Evolutionary conservation across 768 basidiomycete genomes (phyloP).

Genomic region (Hemileccinum impolitum): DNA sequence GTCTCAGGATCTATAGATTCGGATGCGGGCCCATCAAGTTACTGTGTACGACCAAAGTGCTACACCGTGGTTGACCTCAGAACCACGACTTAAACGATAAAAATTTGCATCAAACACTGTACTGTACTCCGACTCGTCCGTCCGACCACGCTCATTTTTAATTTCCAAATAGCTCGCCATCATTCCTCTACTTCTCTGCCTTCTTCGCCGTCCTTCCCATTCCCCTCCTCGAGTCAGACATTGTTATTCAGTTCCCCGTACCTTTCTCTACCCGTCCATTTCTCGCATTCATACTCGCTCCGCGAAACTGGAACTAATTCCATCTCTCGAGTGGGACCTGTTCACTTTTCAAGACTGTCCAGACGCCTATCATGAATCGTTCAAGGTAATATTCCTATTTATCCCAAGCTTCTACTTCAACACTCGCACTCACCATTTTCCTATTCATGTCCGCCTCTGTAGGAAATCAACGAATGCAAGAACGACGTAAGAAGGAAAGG

Average conservation of each 20-base stretch:
- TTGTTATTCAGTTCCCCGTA: slow-evolving; percentile 5
- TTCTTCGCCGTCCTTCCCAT: slow-evolving; percentile 6
- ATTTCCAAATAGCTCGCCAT: no score
- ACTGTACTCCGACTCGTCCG: no score
- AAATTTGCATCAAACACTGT: no score
- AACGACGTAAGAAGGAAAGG: not conserved
- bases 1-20: no score
- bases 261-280: not conserved
- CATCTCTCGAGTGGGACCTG: slow-evolving; percentile 70
- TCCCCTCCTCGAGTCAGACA: slow-evolving; percentile 11
- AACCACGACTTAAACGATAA: no score
- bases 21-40: no score
- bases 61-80: no score
- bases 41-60: no score
- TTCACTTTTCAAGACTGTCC: slow-evolving; percentile 74
- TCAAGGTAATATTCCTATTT: slow-evolving; percentile 38
- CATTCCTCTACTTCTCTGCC: slow-evolving; percentile 42
- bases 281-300: not conserved
- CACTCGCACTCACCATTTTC: not conserved
- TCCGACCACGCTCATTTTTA: no score
- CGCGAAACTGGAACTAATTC: not conserved
- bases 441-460: not conserved
- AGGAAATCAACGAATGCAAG: slow-evolving; percentile 57
- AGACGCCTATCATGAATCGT: slow-evolving; percentile 70
- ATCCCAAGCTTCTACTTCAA: not conserved